These are phyloP conservation scores for Calonectria pseudoturangicola DNA, from an alignment of 2,329 filamentous ascomycete species.

Conservation along the genomic window DNA sequence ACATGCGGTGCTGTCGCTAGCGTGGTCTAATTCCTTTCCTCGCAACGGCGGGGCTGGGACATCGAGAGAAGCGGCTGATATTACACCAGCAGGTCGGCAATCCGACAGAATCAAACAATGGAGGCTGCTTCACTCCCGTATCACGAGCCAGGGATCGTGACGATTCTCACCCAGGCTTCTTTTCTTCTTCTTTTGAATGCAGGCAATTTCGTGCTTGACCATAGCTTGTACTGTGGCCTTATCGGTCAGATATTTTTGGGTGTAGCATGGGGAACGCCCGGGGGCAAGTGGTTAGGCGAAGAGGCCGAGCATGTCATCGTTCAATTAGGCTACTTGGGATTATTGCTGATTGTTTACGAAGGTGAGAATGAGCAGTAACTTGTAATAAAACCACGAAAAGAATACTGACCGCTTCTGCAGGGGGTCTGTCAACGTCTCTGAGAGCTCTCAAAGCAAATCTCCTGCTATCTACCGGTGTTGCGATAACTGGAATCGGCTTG, in stretches of 20 bases:
- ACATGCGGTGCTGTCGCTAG: not conserved
- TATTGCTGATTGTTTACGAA: conserved; percentile 84
- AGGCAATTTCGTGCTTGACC: conserved; percentile 74
- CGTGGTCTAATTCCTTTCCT: not conserved
- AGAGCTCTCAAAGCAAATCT: conserved; percentile 74
- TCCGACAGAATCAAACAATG: not conserved
- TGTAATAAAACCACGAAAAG: fast-evolving
- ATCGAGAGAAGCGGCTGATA: not conserved
- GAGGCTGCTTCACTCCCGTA: conserved; percentile 68
- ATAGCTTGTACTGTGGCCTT: conserved; percentile 79
- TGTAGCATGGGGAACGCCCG: conserved; percentile 81
- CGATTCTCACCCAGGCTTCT: conserved; percentile 75
- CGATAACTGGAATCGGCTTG: conserved; percentile 77
- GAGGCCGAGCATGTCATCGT: conserved; percentile 74
- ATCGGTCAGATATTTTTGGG: conserved; percentile 83
- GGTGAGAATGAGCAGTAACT: conserved; percentile 59
- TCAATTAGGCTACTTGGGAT: conserved; percentile 82
- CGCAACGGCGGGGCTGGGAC: not conserved
- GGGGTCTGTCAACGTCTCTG: conserved; percentile 69
- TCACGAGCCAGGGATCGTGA: conserved; percentile 76
- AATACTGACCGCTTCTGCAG: conserved; percentile 54
- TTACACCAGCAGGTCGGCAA: not conserved
- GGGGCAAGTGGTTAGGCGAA: conserved; percentile 74
- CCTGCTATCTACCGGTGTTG: conserved; percentile 76
- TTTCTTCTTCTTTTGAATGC: conserved; percentile 79